These are phyloP conservation scores for Solanum commersonii DNA, from an alignment of 257 asterid species.

Conservation along the genomic window DNA sequence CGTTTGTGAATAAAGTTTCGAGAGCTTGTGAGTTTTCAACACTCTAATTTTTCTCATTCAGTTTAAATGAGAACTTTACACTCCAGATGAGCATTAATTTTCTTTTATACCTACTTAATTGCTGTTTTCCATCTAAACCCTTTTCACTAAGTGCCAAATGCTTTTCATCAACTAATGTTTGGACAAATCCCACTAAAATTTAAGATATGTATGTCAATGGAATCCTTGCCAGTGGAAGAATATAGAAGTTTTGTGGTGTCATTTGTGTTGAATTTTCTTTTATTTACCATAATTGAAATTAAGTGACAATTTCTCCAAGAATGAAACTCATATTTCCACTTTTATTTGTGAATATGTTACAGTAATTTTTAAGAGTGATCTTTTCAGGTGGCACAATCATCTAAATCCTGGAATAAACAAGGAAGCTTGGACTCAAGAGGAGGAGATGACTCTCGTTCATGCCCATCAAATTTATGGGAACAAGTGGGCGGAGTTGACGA, in stretches of 20 bases:
- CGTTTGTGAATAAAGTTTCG: background rate
- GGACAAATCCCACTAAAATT: background rate
- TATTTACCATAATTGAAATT: background rate
- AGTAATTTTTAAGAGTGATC: background rate
- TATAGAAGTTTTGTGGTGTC: background rate
- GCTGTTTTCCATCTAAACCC: background rate
- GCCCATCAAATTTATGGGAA: slow-evolving; percentile 88
- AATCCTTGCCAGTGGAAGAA: background rate
- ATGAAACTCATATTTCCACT: background rate
- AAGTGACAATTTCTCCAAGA: background rate
- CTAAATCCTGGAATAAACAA: slow-evolving; percentile 83
- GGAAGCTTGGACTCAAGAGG: slow-evolving; percentile 96
- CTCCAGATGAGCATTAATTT: background rate
- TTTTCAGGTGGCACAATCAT: slow-evolving; percentile 94
- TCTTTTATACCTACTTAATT: background rate
- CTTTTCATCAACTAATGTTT: background rate
- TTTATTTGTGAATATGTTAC: background rate
- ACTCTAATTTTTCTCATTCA: background rate
- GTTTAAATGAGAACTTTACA: background rate
- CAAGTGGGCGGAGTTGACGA: slow-evolving; percentile 97
- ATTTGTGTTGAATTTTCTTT: background rate
- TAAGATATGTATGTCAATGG: background rate
- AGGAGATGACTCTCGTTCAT: slow-evolving; percentile 72
- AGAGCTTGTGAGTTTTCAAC: background rate
- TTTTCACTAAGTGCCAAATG: background rate